phyloP scores from a whole-genome alignment of 2,329 filamentous ascomycete species.

The Aspergillus sp. region DNA sequence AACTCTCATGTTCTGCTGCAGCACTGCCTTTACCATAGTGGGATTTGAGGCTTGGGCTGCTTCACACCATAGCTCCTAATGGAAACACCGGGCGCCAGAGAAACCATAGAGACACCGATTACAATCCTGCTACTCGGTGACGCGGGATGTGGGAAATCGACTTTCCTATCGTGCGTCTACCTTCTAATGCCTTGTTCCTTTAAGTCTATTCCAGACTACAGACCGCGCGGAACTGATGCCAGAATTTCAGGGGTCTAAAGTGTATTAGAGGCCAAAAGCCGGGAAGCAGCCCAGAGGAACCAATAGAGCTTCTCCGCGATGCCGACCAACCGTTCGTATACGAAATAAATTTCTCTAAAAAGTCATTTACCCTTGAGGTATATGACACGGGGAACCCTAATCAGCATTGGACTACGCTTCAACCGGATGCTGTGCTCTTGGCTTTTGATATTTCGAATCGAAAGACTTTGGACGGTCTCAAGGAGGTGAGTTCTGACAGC shows the following conservation, averaged over 20 bases:
- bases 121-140: slow-evolving; percentile 59
- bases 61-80: slow-evolving; percentile 5
- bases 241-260: neutral
- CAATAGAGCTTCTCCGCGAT: slow-evolving; percentile 50
- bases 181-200: neutral
- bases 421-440: slow-evolving; percentile 56
- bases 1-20: neutral
- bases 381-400: slow-evolving; percentile 58
- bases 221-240: neutral
- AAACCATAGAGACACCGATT: slow-evolving; percentile 23
- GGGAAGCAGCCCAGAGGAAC: slow-evolving; percentile 26
- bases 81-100: slow-evolving; percentile 2
- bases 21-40: neutral
- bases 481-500: slow-evolving; percentile 27
- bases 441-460: slow-evolving; percentile 60
- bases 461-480: slow-evolving; percentile 49
- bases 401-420: slow-evolving; percentile 55
- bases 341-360: slow-evolving; percentile 57
- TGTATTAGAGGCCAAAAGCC: neutral
- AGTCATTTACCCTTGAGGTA: slow-evolving; percentile 55
- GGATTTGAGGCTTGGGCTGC: neutral
- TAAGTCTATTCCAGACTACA: neutral
- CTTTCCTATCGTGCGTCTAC: slow-evolving; percentile 59
- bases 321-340: slow-evolving; percentile 60
- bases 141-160: slow-evolving; percentile 60